Evolutionary conservation across 2,329 filamentous ascomycete genomes (phyloP), one percentile per base, ranked within the genome.

Genomic region (Fusarium domesticum): DNA sequence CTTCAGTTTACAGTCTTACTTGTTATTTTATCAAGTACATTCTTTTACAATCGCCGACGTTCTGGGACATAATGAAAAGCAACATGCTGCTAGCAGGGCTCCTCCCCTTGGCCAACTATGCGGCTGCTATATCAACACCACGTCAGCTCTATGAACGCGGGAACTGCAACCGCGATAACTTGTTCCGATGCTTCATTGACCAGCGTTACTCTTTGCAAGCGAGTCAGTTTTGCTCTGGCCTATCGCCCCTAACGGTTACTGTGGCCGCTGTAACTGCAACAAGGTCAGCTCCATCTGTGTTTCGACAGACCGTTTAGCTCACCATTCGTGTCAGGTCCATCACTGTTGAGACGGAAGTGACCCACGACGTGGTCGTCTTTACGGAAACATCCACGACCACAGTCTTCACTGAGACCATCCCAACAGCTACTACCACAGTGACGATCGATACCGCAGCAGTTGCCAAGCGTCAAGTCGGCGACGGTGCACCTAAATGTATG

Each of bases 151-250:
- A 33, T 31, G 47, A 48, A 36, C 50, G 53, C 2, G 42, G 11
- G 8, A 32, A 38, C 2, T 59, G 54, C 37, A 57, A 56, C 18
- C 48, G 53, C 6, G 56, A 59, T 23, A 57, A 55, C 12, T 37
- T 58, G 2, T 47, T 57, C 16, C 51, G 50, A 37, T 59, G 56
- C 35, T 54, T 59, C 10, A 47, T 51, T 14, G 54, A 56, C 16
- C 30, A 46, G 17, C 46, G 51, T 4, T 59, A 57, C 28, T 47
- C 48, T 14, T 30, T 36, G 2, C 52, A 55, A 18, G 56, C 54
- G 4, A 53, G 48, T 11, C 36, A 43, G 6, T 59, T 53, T 25
- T 59, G 54, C 46, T 49, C 48, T 2, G 50, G 34, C 6, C 46
- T 59, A 15, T 35, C 44, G 3, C 50, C 56, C 5, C 47, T 36